Evolutionary conservation across 768 basidiomycete genomes (phyloP), one percentile per base, ranked within the genome.

Genomic region (Cubamyces sp.): DNA sequence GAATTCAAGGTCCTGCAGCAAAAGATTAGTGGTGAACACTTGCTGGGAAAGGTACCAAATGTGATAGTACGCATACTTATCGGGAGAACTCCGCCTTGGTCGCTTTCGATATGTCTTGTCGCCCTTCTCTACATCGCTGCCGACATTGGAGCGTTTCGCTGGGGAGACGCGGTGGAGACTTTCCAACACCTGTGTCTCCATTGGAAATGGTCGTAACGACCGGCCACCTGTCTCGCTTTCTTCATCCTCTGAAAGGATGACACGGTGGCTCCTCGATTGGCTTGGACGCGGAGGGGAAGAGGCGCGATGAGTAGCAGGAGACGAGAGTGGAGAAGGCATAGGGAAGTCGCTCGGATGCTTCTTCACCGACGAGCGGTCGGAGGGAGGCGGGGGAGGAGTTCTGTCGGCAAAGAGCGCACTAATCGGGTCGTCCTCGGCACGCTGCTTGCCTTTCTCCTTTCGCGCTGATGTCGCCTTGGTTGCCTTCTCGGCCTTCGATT

Each of bases 151-250:
- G 1, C 76, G 74, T 65, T 77, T 77, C 7, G 61, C 63, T 8
- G 70, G 67, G 19, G 73, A 71, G n/a, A 42, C 48, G 1, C 71
- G 71, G 2, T 71, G 66, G 48, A 80, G 78, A 49, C 76, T 77
- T 11, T 73, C 69, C 2, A 84, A 73, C 42, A 80, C 57, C 54
- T 81, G 78, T 1, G 79, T 76, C 52, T 73, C 78, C 83, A 87
- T 80, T 5, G 82, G 82, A 53, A 84, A 84, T 1, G 82, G 81
- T 57, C 67, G 67, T 7, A 61, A 55, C 21, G 52, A 5, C 4
- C 53, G 60, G 16, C 23, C 41, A 21, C 56, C n/a, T 3, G 42
- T 3, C 4, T 46, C 50, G 41, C 53, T 41, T 5, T 53, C 49
- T 23, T 60, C 64, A 7, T 60, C 55, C 34, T 60, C 58, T 5